These are phyloP conservation scores for Musa beccarii DNA, from an alignment of 176 grass and related monocot genomes.

Conservation along the genomic window DNA sequence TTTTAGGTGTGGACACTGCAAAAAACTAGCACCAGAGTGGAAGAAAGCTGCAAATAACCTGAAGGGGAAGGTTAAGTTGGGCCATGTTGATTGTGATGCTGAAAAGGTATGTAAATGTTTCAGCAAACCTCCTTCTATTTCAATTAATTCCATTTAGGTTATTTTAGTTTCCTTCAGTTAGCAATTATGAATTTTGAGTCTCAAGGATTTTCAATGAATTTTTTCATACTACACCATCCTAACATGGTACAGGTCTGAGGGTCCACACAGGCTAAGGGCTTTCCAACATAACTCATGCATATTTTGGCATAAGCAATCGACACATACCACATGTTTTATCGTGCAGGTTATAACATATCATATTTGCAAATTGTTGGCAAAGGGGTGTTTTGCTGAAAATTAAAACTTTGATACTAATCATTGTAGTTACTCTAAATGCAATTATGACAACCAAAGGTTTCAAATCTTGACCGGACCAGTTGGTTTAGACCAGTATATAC, in stretches of 20 bases:
- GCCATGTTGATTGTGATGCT: conserved; percentile 94
- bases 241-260: background rate
- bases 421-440: background rate
- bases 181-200: background rate
- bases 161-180: background rate
- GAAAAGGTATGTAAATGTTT: conserved; percentile 54
- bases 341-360: background rate
- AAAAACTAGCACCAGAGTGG: conserved; percentile 99
- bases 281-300: background rate
- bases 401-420: background rate
- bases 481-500: too few species aligned
- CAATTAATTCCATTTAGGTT: background rate
- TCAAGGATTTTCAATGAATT: background rate
- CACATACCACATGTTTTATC: background rate
- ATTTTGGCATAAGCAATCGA: background rate
- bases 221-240: background rate
- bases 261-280: background rate
- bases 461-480: too few species aligned
- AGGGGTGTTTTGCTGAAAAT: too few species aligned
- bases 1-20: conserved; percentile 93
- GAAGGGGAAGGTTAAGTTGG: conserved; percentile 90
- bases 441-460: background rate
- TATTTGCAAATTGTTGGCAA: too few species aligned
- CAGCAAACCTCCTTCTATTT: conserved; percentile 9
- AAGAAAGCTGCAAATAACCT: conserved; percentile 92